Evolutionary conservation across 2,329 filamentous ascomycete species (phyloP), one percentile per base, ranked within the genome.

Genomic region (Rhynchosporium agropyri): DNA sequence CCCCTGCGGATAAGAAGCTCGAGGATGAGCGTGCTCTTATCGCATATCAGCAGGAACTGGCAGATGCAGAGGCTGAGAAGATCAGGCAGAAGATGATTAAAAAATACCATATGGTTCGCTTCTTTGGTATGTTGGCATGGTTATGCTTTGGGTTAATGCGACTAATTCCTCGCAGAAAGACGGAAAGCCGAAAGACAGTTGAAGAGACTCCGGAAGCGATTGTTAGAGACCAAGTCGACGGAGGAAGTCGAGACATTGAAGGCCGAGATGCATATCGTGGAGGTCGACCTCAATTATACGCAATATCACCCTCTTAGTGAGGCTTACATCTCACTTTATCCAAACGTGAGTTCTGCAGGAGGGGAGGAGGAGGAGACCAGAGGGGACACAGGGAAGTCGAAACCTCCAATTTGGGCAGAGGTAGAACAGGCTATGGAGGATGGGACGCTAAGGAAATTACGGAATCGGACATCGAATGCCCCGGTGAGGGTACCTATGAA

Each of bases 91-190:
- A 85, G 63, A 91, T 93, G 84, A 92, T 93, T 66, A 81, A 81
- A 57, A 89, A 88, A 75, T 95, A 92, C 71, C 90, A 94, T 74
- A 93, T 91, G 84, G 85, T 94, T 57, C 81, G 91, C 33, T 95
- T 95, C 74, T 94, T 94, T 76, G 91, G 90, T 90, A 79, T 4
- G 58, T 57, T 20, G 9, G 5, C 45, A 5, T 10, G 56, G 20
- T 3, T 20, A 33, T 54, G 10, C 45, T 8, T 61, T 4, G 9
- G 6, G 1, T 4, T 1, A 36, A 48, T 31, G 20, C 40, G 13
- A 46, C 64, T 70, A 9, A 68, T 58, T 13, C 12, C 45, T 56
- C 55, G 15, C 65, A 90, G 88, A 92, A 69, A 83, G 89, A 54
- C 88, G 91, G 76, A 92, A 91, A 76, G 89, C 89, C 33, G 82